These are phyloP conservation scores for Dendrobium chrysotoxum DNA, from an alignment of 106 monocot genomes.

Conservation along the genomic window DNA sequence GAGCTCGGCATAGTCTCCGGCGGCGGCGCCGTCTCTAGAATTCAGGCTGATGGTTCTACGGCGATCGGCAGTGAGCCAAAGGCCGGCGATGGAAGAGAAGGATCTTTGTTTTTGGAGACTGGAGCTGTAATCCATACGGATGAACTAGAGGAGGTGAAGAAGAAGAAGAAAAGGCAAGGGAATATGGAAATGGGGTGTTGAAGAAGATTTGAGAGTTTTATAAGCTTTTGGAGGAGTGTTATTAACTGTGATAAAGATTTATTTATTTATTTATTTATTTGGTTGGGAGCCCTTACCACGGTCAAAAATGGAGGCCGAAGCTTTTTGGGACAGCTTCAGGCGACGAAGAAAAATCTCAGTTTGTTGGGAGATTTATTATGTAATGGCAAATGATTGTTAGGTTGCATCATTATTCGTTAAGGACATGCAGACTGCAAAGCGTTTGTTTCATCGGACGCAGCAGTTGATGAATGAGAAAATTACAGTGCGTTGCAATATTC, in stretches of 20 bases:
- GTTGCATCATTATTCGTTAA: no score
- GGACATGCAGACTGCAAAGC: no score
- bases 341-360: not conserved
- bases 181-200: no score
- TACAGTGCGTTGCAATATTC: no score
- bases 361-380: not conserved
- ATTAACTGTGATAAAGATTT: no score
- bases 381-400: not conserved
- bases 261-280: no score
- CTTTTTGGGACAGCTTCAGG: not conserved
- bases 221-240: no score
- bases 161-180: no score
- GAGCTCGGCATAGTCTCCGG: not conserved
- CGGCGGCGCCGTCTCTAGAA: no score
- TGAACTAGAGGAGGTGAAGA: not conserved
- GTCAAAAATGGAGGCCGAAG: not conserved
- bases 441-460: no score
- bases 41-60: not conserved
- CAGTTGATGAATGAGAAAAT: no score
- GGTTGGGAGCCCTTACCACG: not conserved
- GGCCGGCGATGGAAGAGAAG: conserved; percentile 13
- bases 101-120: conserved; percentile 24
- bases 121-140: conserved; percentile 1
- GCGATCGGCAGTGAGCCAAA: conserved; percentile 5
- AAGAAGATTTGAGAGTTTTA: no score